Evolutionary conservation across 2,329 filamentous ascomycete genomes (phyloP), one percentile per base, ranked within the genome.

Genomic region (Apiospora arundinis): DNA sequence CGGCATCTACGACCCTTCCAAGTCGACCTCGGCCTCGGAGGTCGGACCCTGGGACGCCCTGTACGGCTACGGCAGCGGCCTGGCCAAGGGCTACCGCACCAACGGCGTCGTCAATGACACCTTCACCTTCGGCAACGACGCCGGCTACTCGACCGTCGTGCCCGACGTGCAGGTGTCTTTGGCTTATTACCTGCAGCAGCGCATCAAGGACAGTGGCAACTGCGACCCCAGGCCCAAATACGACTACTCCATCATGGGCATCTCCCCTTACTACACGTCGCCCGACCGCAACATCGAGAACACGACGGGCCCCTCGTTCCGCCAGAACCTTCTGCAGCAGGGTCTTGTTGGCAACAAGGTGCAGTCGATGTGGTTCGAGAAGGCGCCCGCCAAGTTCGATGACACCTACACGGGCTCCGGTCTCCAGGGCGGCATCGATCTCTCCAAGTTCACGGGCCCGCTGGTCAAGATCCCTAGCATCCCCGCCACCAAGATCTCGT

Each of bases 301-400:
- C 70, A 78, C 74, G 3, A 68, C 73, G 2, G 77, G 78, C 3
- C 80, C 81, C 0, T 76, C 75, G 5, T 74, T 82, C 70, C 77
- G 81, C 42, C 77, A 80, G 66, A 76, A 80, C 65, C 77, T 82
- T 2, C 77, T 78, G 16, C 73, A 79, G 40, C 69, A 73, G 7
- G 79, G 79, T 1, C 67, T 70, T 25, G 78, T 81, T 60, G 74
- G 72, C 7, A 76, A 76, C 28, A 73, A 77, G 25, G 79, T 81
- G 9, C 76, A 79, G 74, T 73, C 73, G 6, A 77, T 81, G 75
- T 82, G 80, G 80, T 81, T 82, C 72, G 78, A 81, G 69, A 73
- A 77, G 68, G 73, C 76, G 12, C 75, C 77, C 8, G 71, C 70
- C 4, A 74, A 74, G 44, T 65, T 73, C 21, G 66, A 72, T 18